These are phyloP conservation scores for Theobroma cacao DNA, from an alignment of 345 rosid species.

Conservation along the genomic window DNA sequence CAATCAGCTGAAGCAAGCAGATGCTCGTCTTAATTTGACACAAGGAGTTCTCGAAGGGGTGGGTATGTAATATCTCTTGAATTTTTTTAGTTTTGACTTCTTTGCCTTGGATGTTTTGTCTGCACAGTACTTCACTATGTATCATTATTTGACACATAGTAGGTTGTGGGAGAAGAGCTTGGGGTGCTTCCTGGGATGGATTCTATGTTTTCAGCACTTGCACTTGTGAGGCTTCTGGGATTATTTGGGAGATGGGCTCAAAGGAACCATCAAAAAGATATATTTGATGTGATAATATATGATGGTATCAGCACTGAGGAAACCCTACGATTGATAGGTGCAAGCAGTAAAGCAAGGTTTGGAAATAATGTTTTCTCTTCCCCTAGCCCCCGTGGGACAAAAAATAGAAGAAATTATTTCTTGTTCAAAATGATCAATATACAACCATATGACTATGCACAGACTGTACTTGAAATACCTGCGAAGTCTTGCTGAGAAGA, in stretches of 20 bases:
- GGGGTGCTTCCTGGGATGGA: slow-evolving; percentile 98
- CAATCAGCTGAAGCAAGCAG: slow-evolving; percentile 68
- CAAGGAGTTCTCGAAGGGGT: slow-evolving; percentile 96
- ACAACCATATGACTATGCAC: slow-evolving; percentile 14
- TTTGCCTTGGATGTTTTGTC: neutral
- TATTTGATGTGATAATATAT: slow-evolving; percentile 58
- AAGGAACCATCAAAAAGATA: slow-evolving; percentile 38
- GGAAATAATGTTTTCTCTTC: slow-evolving; percentile 9
- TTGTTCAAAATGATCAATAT: neutral
- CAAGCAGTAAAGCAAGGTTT: slow-evolving; percentile 74
- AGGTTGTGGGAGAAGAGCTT: slow-evolving; percentile 98
- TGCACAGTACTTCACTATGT: neutral
- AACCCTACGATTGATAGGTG: slow-evolving; percentile 71
- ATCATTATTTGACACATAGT: slow-evolving; percentile 20
- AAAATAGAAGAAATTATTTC: neutral
- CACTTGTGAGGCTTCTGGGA: slow-evolving; percentile 54
- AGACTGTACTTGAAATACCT: slow-evolving; percentile 78
- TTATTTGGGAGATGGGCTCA: slow-evolving; percentile 43
- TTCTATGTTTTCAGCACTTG: slow-evolving; percentile 60
- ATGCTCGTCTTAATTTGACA: slow-evolving; percentile 67
- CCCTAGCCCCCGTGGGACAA: neutral
- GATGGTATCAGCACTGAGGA: slow-evolving; percentile 74
- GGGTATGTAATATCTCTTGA: slow-evolving; percentile 48
- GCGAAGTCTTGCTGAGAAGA: slow-evolving; percentile 77
- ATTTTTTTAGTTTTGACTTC: neutral